Evolutionary conservation across 2,329 filamentous ascomycete genomes (phyloP), one percentile per base, ranked within the genome.

Genomic region (Ophiocordyceps australis): DNA sequence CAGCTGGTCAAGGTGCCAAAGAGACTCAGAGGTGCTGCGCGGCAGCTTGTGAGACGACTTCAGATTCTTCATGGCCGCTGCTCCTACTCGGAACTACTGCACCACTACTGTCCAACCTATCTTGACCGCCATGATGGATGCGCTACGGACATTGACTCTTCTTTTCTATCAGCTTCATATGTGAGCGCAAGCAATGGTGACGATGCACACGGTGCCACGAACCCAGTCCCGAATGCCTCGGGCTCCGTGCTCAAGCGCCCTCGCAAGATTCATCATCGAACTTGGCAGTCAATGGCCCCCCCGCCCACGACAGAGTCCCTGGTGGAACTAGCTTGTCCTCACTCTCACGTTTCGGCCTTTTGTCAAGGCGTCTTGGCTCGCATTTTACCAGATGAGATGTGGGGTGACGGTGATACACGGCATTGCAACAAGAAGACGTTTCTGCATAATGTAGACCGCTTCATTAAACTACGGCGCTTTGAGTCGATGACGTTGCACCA

Each of bases 401-500:
- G 79, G 71, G 83, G 85, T 0, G 36, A 43, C 12, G 65, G 62
- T 2, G 43, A 59, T 2, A 47, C 50, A 0, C 61, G 62, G 19
- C 28, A 35, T 5, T 53, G 65, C 25, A 94, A 94, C 52, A 62
- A 66, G 32, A 43, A 45, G 1, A 40, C 53, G 0, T 48, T 94
- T 18, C 53, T 82, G 41, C 59, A 55, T 20, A 73, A 71, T 35
- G 55, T 95, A n/a, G 70, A 93, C 41, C 59, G 56, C 4, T 95
- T 95, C 36, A 54, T 95, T 26, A 59, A 58, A 23, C 52, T 94
- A 27, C 68, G 83, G 25, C 74, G 78, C 24, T 93, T 80, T 40
- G 89, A 98, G 47, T 76, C 57, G 30, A 57, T 91, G 38, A 77
- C 70, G 12, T 54, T 98, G 17, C 80, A 93, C 44, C 72, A 86